Evolutionary conservation across 2,329 filamentous ascomycete genomes (phyloP), one percentile per base, ranked within the genome.

Genomic region (Stagonosporopsis vannaccii): DNA sequence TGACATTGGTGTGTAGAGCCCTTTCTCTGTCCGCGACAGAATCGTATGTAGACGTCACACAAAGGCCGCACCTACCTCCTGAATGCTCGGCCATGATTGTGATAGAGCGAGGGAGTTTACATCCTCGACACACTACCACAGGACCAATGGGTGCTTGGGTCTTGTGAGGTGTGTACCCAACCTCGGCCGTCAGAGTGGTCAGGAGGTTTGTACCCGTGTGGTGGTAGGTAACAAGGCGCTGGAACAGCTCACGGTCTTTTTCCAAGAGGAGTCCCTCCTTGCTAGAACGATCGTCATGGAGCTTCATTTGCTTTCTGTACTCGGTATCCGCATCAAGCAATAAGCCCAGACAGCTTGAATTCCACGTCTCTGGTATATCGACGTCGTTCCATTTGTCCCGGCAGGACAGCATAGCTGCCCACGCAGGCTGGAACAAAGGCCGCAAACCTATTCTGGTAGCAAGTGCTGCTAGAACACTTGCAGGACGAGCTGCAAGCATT

Each of bases 321-420:
- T 63, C 60, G 1, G 49, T 25, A 62, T 84, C 80, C 0, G 81
- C 81, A 43, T 82, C 79, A 1, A 83, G 73, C 13, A 84, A 64
- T n/a, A 83, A 68, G 0, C 70, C 65, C 22, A 83, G 60, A 43
- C 80, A 84, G 52, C 71, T 76, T 7, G 77, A 53, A 41, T 78
- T 82, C 80, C 81, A 84, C 8, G 76, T 84, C 62, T 84, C 82
- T 0, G 81, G 80, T 7, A 79, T 73, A 2, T 80, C 76, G 4
- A 81, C 58, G 9, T 75, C 78, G 52, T 81, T 83, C 81, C 82
- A 84, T 23, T 75, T 75, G 23, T 72, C 67, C 4, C 74, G 73
- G 65, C 77, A 81, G 2, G 62, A 67, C 3, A 79, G 45, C 43
- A 84, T 73, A 52, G 81, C 78, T 2, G 66, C 61, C 30, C 78